Evolutionary conservation across 23 red algal genomes (phyloP), one percentile per base, ranked within the genome.

Genomic region (Pyropia yezoensis): DNA sequence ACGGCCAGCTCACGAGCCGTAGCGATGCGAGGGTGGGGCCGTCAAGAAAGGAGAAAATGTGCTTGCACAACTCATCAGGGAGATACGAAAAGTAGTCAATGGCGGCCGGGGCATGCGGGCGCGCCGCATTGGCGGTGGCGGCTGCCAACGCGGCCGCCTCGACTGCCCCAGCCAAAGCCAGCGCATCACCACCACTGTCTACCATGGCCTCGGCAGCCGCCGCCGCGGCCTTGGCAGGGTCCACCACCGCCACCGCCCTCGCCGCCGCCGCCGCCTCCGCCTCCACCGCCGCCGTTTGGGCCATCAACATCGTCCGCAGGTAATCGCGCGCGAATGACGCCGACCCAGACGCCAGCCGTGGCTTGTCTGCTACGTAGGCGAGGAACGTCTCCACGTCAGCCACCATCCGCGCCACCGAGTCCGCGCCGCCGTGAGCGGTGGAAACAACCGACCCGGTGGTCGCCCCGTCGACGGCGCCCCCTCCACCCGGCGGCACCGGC

Each of bases 301-400:
- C 54, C 18, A 87, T 49, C 52, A 98, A 49, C 73, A 98, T 55
- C 22, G 94, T 98, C 22, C 94, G 65, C 33, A 98, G 65, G 33
- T 78, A 90, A 60, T 98, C 94, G 12, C 94, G 67, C 57, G 91
- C 54, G 52, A 98, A 98, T 51, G 80, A 88, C 7, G 84, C 85
- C 23, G 94, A 91, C 14, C 85, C 94, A 62, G 57, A 49, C 15
- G 67, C 59, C 2, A 98, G 75, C 22, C 71, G 49, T 4, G 94
- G 94, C 63, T 91, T 91, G 14, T 33, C 34, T 0, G 77, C 63
- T 14, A 98, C 71, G 69, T 90, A 98, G 25, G 65, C 69, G 17
- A 98, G 56, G 54, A 98, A 45, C 19, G 66, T 50, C n/a, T 76
- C 75, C 50, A 96, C 27, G 27, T 88, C 82, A 8, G 50, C 47